These are phyloP conservation scores for Syzygium oleosum DNA, from an alignment of 345 rosid species.

Conservation along the genomic window DNA sequence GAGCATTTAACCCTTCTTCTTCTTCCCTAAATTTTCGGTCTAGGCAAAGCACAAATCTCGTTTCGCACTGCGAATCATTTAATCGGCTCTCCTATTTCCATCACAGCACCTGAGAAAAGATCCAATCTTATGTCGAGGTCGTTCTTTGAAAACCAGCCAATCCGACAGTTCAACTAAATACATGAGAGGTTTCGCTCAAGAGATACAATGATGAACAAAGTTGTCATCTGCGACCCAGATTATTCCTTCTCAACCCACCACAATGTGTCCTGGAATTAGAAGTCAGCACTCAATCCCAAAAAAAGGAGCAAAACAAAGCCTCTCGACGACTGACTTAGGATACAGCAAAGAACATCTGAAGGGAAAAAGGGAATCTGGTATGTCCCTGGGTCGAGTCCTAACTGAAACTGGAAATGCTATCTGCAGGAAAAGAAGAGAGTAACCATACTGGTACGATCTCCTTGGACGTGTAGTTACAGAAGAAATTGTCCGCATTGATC, in stretches of 20 bases:
- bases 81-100: neutral
- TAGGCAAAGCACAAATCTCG: neutral
- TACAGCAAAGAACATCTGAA: neutral
- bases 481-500: conserved; percentile 1
- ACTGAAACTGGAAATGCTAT: neutral
- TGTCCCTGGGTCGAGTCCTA: neutral
- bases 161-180: neutral
- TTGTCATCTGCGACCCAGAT: neutral
- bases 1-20: neutral
- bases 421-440: neutral
- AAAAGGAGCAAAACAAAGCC: neutral
- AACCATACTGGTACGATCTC: neutral
- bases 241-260: neutral
- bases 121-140: neutral
- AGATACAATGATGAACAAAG: neutral
- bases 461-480: neutral
- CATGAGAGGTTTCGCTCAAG: neutral
- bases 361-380: neutral
- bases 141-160: neutral
- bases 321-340: neutral
- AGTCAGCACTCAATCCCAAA: neutral
- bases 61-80: neutral
- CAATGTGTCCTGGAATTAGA: neutral
- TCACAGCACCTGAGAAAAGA: neutral
- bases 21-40: neutral